Evolutionary conservation across 2,329 filamentous ascomycete genomes (phyloP).

Genomic region (Mollisia scopiformis): DNA sequence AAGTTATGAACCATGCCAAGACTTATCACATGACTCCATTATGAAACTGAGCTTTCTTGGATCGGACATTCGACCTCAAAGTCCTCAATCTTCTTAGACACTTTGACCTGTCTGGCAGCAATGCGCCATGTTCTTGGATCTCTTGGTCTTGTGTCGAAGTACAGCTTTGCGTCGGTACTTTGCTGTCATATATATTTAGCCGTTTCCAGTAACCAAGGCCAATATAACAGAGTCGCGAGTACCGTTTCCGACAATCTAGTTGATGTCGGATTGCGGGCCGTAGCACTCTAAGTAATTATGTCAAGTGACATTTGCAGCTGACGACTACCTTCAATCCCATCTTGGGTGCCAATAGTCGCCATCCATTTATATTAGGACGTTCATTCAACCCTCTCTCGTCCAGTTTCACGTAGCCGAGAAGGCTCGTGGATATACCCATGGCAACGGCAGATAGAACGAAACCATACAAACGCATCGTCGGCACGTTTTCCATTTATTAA

Average conservation of each 20-base stretch:
- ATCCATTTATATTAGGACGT: background rate
- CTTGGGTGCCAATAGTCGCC: background rate
- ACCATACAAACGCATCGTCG: slow-evolving; percentile 4
- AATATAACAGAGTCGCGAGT: slow-evolving; percentile 1
- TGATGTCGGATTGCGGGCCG: slow-evolving; percentile 16
- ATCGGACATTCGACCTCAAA: too few species aligned
- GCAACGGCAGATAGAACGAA: slow-evolving; percentile 5
- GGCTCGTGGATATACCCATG: slow-evolving; percentile 7
- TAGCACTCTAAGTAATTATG: slow-evolving; percentile 1
- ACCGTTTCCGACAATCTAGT: slow-evolving; percentile 9
- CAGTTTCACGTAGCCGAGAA: slow-evolving; percentile 9
- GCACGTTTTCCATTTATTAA: slow-evolving; percentile 17
- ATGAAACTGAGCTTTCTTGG: too few species aligned
- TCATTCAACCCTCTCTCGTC: slow-evolving; percentile 5
- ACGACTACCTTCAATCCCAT: background rate
- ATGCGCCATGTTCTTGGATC: too few species aligned
- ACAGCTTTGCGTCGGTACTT: background rate
- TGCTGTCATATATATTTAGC: background rate
- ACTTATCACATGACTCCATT: too few species aligned
- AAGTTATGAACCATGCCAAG: too few species aligned
- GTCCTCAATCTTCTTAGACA: too few species aligned
- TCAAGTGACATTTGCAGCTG: slow-evolving; percentile 14
- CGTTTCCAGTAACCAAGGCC: background rate
- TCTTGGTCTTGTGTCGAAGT: background rate
- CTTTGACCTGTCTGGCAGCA: too few species aligned